phyloP scores from a whole-genome alignment of 352 stramenopile genomes.

The Globisporangium rhizosaccharum region DNA sequence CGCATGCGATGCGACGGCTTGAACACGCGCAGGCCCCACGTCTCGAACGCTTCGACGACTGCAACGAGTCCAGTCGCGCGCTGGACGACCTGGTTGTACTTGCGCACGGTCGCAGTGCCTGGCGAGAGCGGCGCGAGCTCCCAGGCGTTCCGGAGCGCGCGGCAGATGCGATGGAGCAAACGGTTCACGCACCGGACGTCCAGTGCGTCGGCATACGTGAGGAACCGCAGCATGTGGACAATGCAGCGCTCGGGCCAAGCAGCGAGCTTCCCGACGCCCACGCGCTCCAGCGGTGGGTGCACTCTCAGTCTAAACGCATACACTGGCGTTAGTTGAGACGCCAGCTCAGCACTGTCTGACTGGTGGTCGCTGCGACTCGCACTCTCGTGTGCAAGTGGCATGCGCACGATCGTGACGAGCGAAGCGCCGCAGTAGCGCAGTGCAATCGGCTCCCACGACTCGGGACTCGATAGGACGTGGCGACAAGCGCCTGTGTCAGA shows the following conservation, averaged over 20 bases:
- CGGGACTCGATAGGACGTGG: constrained; percentile 19
- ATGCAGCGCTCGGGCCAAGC: constrained; percentile 19
- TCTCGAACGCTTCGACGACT: constrained; percentile 46
- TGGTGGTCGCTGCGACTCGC: not conserved
- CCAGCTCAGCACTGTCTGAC: not conserved
- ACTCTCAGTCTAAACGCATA: constrained; percentile 13
- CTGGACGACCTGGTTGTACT: constrained; percentile 31
- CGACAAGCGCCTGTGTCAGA: constrained; percentile 35
- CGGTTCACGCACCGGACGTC: constrained; percentile 30
- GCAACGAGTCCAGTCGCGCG: constrained; percentile 35
- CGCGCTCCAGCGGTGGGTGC: constrained; percentile 20
- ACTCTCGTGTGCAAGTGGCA: not conserved
- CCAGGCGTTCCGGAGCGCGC: constrained; percentile 43
- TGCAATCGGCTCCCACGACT: constrained; percentile 11
- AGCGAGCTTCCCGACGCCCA: constrained; percentile 24
- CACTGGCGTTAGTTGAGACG: not conserved
- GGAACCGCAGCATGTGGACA: constrained; percentile 24
- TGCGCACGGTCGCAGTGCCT: constrained; percentile 22
- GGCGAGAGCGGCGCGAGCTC: constrained; percentile 33
- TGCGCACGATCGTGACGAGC: constrained; percentile 9
- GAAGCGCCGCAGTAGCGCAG: constrained; percentile 21
- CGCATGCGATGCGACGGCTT: constrained; percentile 35
- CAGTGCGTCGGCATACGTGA: constrained; percentile 48
- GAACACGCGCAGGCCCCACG: constrained; percentile 48
- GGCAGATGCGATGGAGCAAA: constrained; percentile 35